Base-by-base conservation (phyloP, 108 stramenopile species). In the Skeletonema grethae region DNA sequence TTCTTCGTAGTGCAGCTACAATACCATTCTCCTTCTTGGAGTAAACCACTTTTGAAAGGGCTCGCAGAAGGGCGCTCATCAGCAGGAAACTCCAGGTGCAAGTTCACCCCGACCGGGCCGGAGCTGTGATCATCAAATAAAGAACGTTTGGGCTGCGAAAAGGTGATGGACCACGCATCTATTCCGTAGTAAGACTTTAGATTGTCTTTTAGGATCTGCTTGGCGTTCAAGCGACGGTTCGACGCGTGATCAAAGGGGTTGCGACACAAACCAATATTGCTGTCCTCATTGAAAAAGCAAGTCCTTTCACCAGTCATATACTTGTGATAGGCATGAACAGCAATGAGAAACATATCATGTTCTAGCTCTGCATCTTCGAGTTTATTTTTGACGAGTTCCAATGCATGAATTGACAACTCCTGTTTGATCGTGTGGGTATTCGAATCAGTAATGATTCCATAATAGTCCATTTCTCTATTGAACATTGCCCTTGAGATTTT, bases 311-410 rank as follows among this genome's bases (percentile, higher is more conserved):
- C 55, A 18, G 56, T 38, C 57, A 69, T 69, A 7, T 29, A 69
- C 38, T 57, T 20, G 55, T 58, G 55, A 13, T 69, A 69, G 55
- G 57, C 55, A 57, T 69, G 55, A 35, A 38, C 32, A 4, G 65
- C 65, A 50, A 67, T 36, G 32, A 45, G 22, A 35, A 50, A 55
- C 65, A 67, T 67, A 2, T 67, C 65, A 55, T 67, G 45, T 25
- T 67, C 28, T 24, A 28, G 5, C 15, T 67, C 41, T 30, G 65
- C 46, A 18, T 48, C 25, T 8, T 43, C 12, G 2, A 67, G 32
- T 13, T 13, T 22, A 11, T 55, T 25, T 31, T 28, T 28, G 30
- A 67, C 16, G n/a, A 41, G 25, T 2, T 50, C n/a, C 30, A 29
- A 22, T 12, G 50, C 46, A 13, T 48, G 18, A 11, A 41, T 25